Evolutionary conservation across 371 early-diverging fungal genomes (phyloP), one percentile per base, ranked within the genome.

Genomic region (Mucor indicus): DNA sequence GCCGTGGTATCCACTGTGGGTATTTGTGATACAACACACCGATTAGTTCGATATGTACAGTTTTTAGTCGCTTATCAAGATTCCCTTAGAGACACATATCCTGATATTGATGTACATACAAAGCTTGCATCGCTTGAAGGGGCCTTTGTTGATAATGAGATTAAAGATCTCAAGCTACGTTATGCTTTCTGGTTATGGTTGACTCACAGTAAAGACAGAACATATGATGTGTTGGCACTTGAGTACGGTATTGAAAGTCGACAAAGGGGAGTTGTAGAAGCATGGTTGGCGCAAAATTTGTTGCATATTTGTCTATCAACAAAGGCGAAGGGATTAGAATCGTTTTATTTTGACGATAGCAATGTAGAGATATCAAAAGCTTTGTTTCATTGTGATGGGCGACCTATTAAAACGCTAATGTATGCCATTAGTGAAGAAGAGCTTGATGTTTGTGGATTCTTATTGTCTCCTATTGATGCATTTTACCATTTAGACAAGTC

Each of bases 381-480:
- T 0, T 39, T 77, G 35, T 75, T 75, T 50, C 46, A 61, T 25
- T 33, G 58, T 11, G 60, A 74, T 36, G 68, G 67, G 9, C 36
- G 57, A 25, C 32, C 21, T n/a, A 31, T 67, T 20, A 47, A 55
- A 22, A 52, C 63, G 0, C 33, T 74, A 13, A 60, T 62, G 50
- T 67, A 61, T 32, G 15, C 5, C 4, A 9, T 13, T 9, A 33
- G 35, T 15, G 15, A 33, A 4, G 15, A 4, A 9, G 15, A 33
- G n/a, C 4, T 9, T 9, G n/a, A 15, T 4, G 15, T 11, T 15
- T 9, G 13, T 22, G 57, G 56, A 6, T 81, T 73, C 68, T 24
- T 79, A n/a, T 67, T 76, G 44, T 75, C 70, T 25, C 82, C 83
- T 30, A 74, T 82, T 47, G 79, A 77, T 46, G 67, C 75, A 27